Base-by-base conservation (phyloP, 2,329 filamentous ascomycete genomes). In the Stagonosporopsis rhizophila region DNA sequence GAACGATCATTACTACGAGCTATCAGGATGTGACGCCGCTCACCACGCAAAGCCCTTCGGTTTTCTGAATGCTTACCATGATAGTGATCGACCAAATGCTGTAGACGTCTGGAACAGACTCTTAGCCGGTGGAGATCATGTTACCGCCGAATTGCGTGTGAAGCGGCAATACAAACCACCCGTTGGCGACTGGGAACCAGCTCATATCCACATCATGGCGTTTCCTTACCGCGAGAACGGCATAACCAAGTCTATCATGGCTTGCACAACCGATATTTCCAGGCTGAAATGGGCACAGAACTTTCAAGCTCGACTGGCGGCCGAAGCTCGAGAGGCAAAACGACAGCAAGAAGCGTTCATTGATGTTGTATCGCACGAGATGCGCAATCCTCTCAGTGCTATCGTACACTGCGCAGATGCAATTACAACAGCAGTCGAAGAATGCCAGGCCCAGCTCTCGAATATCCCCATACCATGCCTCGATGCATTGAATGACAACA, bases 381-480 rank as follows among this genome's bases (percentile, higher is more conserved):
- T 81, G 77, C 69, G 79, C 2, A 81, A 80, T 49, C 78, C 78
- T 1, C 67, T 80, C 0, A 73, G 68, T 27, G 78, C 79, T 0
- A 80, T 81, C 27, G 64, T 81, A 4, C 78, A 80, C 35, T 77
- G 74, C 46, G 79, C 79, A 2, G 79, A 81, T 37, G 73, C 73
- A 1, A 80, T 81, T 37, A 65, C 75, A 9, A 71, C 65, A 19
- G 73, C 69, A 0, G 60, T 79, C 5, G 71, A 76, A 46, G 69
- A 72, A 55, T 68, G 55, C 48, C 64, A 51, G 15, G 41, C 62
- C 7, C 59, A 67, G 39, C 56, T 66, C 17, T 42, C 60, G 20
- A 52, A 69, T 2, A 61, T 75, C 2, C 68, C 67, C 14, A 48
- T 60, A 14, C 58, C 65, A 2, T 70, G 66, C 44, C 53, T 71